Conservation (phyloP, 2,329 filamentous ascomycete genomes). For the Lecanicillium sp. region DNA sequence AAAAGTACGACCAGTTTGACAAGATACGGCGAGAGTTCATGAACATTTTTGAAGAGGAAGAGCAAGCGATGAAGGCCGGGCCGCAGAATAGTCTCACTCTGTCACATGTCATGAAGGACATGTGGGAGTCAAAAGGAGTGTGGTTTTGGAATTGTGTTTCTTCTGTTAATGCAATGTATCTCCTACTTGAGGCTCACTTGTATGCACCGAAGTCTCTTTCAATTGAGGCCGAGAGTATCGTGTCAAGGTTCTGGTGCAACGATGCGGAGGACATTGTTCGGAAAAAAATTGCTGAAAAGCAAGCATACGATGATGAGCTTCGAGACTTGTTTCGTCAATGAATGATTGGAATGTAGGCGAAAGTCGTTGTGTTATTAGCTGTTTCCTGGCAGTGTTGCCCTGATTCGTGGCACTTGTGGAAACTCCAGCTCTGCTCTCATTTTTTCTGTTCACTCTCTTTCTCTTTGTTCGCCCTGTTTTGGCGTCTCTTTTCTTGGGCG, state of each 20-base stretch:
- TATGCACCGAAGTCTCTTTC: conserved; percentile 5
- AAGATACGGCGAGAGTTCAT: conserved; percentile 7
- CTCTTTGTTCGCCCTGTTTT: neutral
- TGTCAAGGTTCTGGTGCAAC: conserved; percentile 9
- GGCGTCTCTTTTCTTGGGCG: neutral
- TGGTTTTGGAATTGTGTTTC: conserved; percentile 13
- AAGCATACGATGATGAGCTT: conserved; percentile 8
- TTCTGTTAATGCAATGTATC: conserved; percentile 11
- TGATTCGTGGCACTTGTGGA: no score
- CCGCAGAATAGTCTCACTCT: no score
- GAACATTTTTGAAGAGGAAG: neutral
- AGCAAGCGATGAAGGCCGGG: conserved; percentile 2
- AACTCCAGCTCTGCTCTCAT: neutral
- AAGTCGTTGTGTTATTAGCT: conserved; percentile 1
- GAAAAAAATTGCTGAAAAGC: conserved; percentile 10
- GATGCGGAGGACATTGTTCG: conserved; percentile 8
- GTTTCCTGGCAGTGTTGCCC: no score
- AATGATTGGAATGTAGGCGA: neutral
- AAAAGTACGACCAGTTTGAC: conserved; percentile 3
- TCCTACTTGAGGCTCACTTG: conserved; percentile 10
- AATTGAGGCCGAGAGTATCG: conserved; percentile 4
- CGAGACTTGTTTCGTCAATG: conserved; percentile 1
- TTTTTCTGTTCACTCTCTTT: neutral
- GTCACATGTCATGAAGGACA: conserved; percentile 11
- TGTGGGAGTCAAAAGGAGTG: conserved; percentile 13